Percentiles rank a stretch among this genome's conserved stretches.
These are phyloP conservation scores for Chlorella sp. DNA, from an alignment of 139 green algal genomes.

Conservation along the genomic window DNA sequence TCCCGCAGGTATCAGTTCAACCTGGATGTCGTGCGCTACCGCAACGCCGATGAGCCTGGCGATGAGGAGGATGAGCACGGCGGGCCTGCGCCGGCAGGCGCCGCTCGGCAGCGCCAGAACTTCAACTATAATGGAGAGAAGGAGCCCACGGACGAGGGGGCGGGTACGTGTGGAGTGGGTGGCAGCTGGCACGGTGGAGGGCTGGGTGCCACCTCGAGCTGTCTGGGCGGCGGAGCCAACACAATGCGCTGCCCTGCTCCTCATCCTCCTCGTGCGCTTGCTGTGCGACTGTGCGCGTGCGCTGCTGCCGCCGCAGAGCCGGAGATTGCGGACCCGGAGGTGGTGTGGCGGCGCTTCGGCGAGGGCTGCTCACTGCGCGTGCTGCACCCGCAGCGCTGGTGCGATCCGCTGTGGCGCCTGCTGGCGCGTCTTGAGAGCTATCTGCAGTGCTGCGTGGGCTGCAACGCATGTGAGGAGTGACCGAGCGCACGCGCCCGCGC, in stretches of 20 bases:
- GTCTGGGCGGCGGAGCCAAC: neutral
- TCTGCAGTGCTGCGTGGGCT: conserved; percentile 78
- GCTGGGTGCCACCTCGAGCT: neutral
- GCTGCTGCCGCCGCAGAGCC: conserved; percentile 12
- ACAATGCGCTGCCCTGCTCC: neutral
- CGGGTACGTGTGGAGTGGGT: neutral
- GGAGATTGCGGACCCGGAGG: conserved; percentile 46
- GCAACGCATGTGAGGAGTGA: no score
- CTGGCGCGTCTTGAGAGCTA: conserved; percentile 66
- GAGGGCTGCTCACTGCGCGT: conserved; percentile 54
- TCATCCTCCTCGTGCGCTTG: neutral
- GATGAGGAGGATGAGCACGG: neutral
- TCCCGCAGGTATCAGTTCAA: conserved; percentile 72
- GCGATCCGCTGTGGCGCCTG: conserved; percentile 39
- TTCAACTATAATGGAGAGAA: conserved; percentile 50
- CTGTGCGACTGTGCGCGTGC: no score
- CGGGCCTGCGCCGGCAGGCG: conserved; percentile 3
- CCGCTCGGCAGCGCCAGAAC: conserved; percentile 51
- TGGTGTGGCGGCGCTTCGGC: conserved; percentile 56
- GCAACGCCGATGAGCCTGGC: neutral
- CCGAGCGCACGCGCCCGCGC: no score
- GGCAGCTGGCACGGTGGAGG: no score
- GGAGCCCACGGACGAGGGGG: neutral
- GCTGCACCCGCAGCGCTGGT: conserved; percentile 81
- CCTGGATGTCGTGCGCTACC: conserved; percentile 61